phyloP scores from a whole-genome alignment of 805 yeast species.

The Candida manassasensis region DNA sequence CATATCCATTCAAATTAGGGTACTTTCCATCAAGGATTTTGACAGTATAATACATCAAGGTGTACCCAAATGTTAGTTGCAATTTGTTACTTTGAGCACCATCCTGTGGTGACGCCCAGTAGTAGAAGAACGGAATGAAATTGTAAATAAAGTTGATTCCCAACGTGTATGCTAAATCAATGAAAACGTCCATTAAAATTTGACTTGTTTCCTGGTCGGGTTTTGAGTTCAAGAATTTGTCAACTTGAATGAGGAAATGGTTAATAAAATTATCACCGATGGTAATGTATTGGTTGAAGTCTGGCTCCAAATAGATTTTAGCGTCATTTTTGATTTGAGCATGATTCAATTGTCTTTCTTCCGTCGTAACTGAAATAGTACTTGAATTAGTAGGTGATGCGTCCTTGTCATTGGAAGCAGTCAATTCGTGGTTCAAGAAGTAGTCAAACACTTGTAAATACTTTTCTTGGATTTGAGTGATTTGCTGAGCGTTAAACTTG shows the following conservation, averaged over 20 bases:
- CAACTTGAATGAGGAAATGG: constrained; percentile 33
- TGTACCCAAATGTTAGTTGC: constrained; percentile 32
- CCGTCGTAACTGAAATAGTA: constrained; percentile 10
- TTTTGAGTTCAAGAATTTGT: constrained; percentile 25
- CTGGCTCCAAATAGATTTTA: constrained; percentile 29
- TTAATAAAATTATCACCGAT: constrained; percentile 38
- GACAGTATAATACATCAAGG: constrained; percentile 21
- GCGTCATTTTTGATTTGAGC: constrained; percentile 7
- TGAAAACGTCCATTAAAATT: constrained; percentile 17
- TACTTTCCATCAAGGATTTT: constrained; percentile 27
- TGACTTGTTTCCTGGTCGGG: constrained; percentile 20
- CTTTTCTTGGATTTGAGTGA: constrained; percentile 29
- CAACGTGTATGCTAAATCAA: constrained; percentile 24
- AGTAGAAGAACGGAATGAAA: constrained; percentile 41
- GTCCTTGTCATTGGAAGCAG: constrained; percentile 3
- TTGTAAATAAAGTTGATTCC: constrained; percentile 47
- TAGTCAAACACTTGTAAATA: constrained; percentile 36
- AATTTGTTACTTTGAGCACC: constrained; percentile 11
- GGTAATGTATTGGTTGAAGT: constrained; percentile 38
- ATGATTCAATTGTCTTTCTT: constrained; percentile 9
- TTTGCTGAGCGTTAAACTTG: constrained; percentile 19
- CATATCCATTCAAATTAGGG: constrained; percentile 18
- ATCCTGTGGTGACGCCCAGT: constrained; percentile 31
- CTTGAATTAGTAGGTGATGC: constrained; percentile 5
- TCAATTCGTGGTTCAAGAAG: constrained; percentile 32